Conservation (phyloP, 2,329 filamentous ascomycete species). For the Calonectria pauciramosa region DNA sequence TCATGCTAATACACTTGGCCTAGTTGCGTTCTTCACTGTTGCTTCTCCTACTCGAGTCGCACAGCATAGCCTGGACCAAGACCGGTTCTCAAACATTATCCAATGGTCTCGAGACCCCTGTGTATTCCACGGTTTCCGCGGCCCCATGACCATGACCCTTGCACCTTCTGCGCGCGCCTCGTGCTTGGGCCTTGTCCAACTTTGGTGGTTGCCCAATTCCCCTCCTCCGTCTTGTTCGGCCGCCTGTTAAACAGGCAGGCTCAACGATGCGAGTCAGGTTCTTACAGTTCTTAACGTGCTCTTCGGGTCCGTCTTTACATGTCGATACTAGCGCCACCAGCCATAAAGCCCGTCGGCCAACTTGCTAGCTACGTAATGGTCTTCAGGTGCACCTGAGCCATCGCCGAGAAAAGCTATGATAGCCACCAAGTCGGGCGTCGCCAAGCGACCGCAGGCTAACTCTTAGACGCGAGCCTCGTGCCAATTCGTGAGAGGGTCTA, state of each 20-base stretch:
- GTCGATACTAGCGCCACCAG: neutral
- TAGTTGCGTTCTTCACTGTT: neutral
- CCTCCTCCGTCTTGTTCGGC: neutral
- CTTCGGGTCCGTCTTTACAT: neutral
- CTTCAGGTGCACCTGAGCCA: slow-evolving; percentile 1
- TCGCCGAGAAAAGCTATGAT: slow-evolving; percentile 23
- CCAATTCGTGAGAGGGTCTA: slow-evolving; percentile 33
- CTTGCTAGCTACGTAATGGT: slow-evolving; percentile 15
- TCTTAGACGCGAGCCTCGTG: slow-evolving; percentile 14
- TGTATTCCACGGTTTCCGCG: neutral
- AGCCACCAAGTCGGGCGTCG: slow-evolving; percentile 14
- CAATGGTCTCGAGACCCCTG: slow-evolving; percentile 35
- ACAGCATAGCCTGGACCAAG: slow-evolving; percentile 14
- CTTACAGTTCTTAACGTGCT: neutral
- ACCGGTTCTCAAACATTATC: slow-evolving; percentile 22
- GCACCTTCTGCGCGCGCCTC: slow-evolving; percentile 17
- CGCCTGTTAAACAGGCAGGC: neutral
- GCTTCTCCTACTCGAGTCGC: neutral
- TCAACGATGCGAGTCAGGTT: slow-evolving; percentile 4
- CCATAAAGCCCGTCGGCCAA: slow-evolving; percentile 8
- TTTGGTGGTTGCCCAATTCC: slow-evolving; percentile 14
- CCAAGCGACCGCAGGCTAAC: slow-evolving; percentile 21
- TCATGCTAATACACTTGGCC: neutral
- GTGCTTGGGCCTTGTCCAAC: slow-evolving; percentile 20
- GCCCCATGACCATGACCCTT: neutral